Conservation (phyloP, 805 yeast species). For the Vanderwaltozyma yarrowii region DNA sequence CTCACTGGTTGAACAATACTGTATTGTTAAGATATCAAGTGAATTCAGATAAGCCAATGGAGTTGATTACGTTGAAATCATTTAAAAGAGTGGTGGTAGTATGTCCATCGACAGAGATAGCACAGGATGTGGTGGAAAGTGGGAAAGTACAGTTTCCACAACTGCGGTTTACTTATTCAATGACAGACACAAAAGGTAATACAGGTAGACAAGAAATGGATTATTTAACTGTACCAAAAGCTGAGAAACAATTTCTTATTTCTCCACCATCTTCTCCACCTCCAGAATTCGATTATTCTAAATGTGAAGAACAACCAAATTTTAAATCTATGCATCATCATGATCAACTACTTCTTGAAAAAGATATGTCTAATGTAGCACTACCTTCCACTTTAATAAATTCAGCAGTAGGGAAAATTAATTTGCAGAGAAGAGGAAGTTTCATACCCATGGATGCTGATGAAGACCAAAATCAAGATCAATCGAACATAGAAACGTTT, state of each 20-base stretch:
- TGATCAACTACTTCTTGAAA: not conserved
- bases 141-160: not conserved
- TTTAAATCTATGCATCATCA: not conserved
- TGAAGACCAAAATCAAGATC: not conserved
- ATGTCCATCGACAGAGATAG: constrained; percentile 8
- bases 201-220: constrained; percentile 3
- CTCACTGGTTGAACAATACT: constrained; percentile 13
- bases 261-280: constrained; percentile 37
- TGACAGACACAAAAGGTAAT: constrained; percentile 6
- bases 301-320: constrained; percentile 31
- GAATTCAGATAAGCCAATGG: constrained; percentile 12
- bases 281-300: constrained; percentile 31
- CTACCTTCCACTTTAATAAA: constrained; percentile 9
- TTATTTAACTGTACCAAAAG: constrained; percentile 27
- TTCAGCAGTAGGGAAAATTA: constrained; percentile 14
- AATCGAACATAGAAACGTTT: constrained; percentile 8
- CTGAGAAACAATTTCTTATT: constrained; percentile 29
- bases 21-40: constrained; percentile 10
- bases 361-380: not conserved
- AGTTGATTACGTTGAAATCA: constrained; percentile 15
- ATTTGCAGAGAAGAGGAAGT: constrained; percentile 12
- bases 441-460: not conserved
- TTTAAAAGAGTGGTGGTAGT: constrained; percentile 18
- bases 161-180: constrained; percentile 10
- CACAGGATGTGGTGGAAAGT: constrained; percentile 4